Conservation (phyloP, 345 rosid species). For the Brassica nigra region DNA sequence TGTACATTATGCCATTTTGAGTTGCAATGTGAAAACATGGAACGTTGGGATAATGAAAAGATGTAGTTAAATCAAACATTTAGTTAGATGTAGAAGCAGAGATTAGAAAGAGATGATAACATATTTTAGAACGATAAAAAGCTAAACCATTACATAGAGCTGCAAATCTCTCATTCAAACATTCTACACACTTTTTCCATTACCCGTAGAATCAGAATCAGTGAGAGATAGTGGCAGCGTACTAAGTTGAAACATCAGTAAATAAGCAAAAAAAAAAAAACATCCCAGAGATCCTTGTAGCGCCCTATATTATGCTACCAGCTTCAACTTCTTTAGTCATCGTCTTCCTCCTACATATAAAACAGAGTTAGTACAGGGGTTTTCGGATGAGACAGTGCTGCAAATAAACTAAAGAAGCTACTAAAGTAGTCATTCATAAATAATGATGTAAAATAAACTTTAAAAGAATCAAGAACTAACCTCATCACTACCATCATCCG, state of each 20-base stretch:
- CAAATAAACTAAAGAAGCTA: not conserved
- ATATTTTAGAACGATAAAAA: not conserved
- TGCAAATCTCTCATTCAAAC: not conserved
- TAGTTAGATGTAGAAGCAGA: not conserved
- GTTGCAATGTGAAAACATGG: not conserved
- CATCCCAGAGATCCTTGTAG: not conserved
- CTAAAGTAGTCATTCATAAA: not conserved
- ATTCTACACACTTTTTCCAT: not conserved
- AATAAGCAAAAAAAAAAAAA: not conserved
- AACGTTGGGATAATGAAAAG: not conserved
- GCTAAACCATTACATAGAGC: not conserved
- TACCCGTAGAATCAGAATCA: not conserved
- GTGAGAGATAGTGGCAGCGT: not conserved
- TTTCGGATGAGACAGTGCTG: not conserved
- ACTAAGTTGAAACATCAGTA: not conserved
- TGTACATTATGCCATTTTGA: too few relatives aligned
- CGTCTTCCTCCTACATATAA: not conserved
- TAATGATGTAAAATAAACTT: not conserved
- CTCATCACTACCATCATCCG: slow-evolving; percentile 79
- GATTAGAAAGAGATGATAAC: not conserved
- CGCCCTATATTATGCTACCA: not conserved
- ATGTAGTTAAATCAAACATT: not conserved
- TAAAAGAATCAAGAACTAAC: slow-evolving; percentile 27
- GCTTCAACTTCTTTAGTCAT: slow-evolving; percentile 1
- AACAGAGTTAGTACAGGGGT: not conserved